These are phyloP conservation scores for Samsoniella hepiali DNA, from an alignment of 2,329 filamentous ascomycete genomes.

Conservation along the genomic window DNA sequence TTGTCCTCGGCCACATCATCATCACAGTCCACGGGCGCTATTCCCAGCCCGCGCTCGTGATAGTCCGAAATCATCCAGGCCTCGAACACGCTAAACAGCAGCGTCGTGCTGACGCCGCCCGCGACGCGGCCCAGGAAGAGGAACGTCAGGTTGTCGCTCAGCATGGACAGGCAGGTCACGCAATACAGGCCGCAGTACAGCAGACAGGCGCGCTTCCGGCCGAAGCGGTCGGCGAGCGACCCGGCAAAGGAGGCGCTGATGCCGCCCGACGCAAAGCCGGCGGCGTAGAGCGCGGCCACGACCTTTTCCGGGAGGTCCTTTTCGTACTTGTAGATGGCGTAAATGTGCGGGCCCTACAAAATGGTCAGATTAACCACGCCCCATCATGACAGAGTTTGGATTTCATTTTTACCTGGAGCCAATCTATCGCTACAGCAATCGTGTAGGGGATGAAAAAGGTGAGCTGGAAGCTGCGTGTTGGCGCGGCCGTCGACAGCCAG, in stretches of 20 bases:
- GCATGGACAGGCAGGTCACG: slow-evolving; percentile 49
- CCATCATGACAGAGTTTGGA: too few species aligned
- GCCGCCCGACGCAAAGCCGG: slow-evolving; percentile 48
- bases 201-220: slow-evolving; percentile 50
- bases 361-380: neutral
- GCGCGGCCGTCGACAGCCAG: neutral
- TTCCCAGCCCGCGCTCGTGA: slow-evolving; percentile 43
- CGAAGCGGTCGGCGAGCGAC: slow-evolving; percentile 41
- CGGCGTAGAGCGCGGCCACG: slow-evolving; percentile 45
- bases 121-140: slow-evolving; percentile 53
- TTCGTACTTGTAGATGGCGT: slow-evolving; percentile 51
- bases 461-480: slow-evolving; percentile 4
- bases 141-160: slow-evolving; percentile 39
- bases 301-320: slow-evolving; percentile 42
- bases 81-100: slow-evolving; percentile 58
- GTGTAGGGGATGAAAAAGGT: slow-evolving; percentile 9
- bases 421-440: slow-evolving; percentile 33
- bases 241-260: slow-evolving; percentile 42
- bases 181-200: slow-evolving; percentile 52
- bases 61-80: slow-evolving; percentile 60
- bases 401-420: slow-evolving; percentile 29
- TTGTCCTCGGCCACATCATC: neutral
- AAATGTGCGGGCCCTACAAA: slow-evolving; percentile 44
- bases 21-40: slow-evolving; percentile 24
- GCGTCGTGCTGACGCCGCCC: slow-evolving; percentile 54